These are phyloP conservation scores for Boletus insuetus DNA, from an alignment of 768 basidiomycete species.

Conservation along the genomic window DNA sequence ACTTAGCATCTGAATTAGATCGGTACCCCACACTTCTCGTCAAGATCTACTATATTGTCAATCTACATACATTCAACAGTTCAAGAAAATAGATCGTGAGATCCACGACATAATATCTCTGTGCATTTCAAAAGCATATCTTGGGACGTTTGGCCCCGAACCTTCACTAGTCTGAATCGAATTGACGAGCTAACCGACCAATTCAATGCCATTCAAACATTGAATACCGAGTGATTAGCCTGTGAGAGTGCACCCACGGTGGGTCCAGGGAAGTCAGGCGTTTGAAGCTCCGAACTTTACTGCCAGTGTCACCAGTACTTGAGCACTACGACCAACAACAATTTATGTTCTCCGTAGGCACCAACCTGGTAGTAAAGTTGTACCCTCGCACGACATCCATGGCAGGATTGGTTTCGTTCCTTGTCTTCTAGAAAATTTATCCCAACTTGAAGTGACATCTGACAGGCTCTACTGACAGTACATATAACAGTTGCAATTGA, in stretches of 20 bases:
- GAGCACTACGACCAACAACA: too few species aligned
- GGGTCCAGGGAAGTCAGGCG: neutral
- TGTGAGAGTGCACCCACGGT: too few species aligned
- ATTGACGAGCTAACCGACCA: neutral
- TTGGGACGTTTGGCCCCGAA: too few species aligned
- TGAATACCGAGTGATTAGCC: too few species aligned
- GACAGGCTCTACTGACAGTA: neutral
- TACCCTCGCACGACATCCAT: neutral
- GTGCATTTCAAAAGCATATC: too few species aligned
- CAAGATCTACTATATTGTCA: neutral
- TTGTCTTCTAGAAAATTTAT: too few species aligned
- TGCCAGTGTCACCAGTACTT: too few species aligned
- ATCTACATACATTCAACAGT: neutral
- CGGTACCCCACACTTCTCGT: neutral
- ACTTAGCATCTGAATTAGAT: too few species aligned
- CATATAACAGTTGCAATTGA: neutral
- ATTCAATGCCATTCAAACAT: neutral
- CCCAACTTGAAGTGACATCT: too few species aligned
- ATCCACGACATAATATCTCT: neutral
- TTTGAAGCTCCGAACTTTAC: neutral
- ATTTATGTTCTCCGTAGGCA: neutral
- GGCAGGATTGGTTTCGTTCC: too few species aligned
- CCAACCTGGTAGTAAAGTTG: too few species aligned
- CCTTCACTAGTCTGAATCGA: too few species aligned
- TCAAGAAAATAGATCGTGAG: neutral